Evolutionary conservation across 1,284 basidiomycete genomes (phyloP), one percentile per base, ranked within the genome.

Genomic region (Sporisorium reilianum): DNA sequence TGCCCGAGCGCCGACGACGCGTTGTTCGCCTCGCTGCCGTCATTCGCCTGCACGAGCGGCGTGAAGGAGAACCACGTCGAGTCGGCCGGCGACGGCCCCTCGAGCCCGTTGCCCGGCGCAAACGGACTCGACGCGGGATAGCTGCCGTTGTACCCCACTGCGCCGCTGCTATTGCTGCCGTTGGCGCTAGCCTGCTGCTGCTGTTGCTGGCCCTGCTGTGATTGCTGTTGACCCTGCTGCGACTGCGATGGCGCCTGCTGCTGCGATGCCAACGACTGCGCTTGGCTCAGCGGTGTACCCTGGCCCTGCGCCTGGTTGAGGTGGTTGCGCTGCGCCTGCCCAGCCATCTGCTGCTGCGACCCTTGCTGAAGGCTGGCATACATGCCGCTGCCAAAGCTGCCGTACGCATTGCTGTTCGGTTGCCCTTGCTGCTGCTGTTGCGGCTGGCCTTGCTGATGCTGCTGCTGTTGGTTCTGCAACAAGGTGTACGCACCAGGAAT

Each of bases 11-110:
- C 76, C 2, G 73, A 75, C 16, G 51, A 57, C 3, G 34, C 12
- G 32, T 60, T 66, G 42, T 34, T 51, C 2, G 28, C 40, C 14
- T 55, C 55, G 7, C 46, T 38, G 6, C 44, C n/a, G 20, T 64
- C 57, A 12, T 73, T 72, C 3, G 71, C 46, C 53, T 70, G 68
- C 5, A 73, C 64, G 11, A 76, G 58, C 3, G 77, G 77, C 5
- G 77, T 79, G 38, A 72, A 79, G 2, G 64, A 67, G 32, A 79
- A 79, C 60, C 75, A 79, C 11, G 77, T 79, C 20, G 75, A 77
- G 30, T 79, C 75, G 8, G 75, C 77, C 1, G 77, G 77, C 14
- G 66, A 71, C 7, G 71, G 71, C 8, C 71, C 71, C 23, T 74
- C 71, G 3, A 68, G 42, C 23, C 61, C 71, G 26, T 68, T 74